phyloP scores from a whole-genome alignment of 2,329 filamentous ascomycete species.

The Pseudogymnoascus sp. region DNA sequence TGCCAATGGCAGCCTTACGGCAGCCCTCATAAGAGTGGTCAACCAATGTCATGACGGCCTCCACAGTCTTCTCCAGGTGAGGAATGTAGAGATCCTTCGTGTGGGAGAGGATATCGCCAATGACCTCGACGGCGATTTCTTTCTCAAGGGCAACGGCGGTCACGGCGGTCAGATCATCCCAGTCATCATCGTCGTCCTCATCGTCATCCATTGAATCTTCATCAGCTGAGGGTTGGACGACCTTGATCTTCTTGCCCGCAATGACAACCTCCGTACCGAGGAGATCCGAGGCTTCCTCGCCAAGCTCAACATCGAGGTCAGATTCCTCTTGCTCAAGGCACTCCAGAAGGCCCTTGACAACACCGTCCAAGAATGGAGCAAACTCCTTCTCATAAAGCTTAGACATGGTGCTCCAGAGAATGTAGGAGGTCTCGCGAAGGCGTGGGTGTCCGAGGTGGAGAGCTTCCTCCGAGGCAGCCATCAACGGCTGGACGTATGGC shows the following conservation, averaged over 20 bases:
- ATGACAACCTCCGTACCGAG: constrained; percentile 70
- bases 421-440: constrained; percentile 92
- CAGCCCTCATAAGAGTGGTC: constrained; percentile 91
- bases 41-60: constrained; percentile 69
- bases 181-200: constrained; percentile 73
- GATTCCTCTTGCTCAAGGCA: constrained; percentile 85
- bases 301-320: constrained; percentile 68
- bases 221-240: constrained; percentile 56
- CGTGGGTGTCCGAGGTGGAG: constrained; percentile 81
- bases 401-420: constrained; percentile 89
- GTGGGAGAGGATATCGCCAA: constrained; percentile 86
- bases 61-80: constrained; percentile 83
- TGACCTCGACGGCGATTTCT: constrained; percentile 91
- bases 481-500: constrained; percentile 81
- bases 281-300: constrained; percentile 65
- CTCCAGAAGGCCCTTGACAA: constrained; percentile 72
- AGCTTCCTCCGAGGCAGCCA: constrained; percentile 87
- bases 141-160: constrained; percentile 91
- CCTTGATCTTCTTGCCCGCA: constrained; percentile 78
- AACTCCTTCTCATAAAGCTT: constrained; percentile 89
- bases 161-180: constrained; percentile 75
- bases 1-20: constrained; percentile 83
- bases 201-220: constrained; percentile 57
- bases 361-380: constrained; percentile 67
- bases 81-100: constrained; percentile 72